Evolutionary conservation across 2,329 filamentous ascomycete genomes (phyloP).

Genomic region (Tolypocladium sp.): DNA sequence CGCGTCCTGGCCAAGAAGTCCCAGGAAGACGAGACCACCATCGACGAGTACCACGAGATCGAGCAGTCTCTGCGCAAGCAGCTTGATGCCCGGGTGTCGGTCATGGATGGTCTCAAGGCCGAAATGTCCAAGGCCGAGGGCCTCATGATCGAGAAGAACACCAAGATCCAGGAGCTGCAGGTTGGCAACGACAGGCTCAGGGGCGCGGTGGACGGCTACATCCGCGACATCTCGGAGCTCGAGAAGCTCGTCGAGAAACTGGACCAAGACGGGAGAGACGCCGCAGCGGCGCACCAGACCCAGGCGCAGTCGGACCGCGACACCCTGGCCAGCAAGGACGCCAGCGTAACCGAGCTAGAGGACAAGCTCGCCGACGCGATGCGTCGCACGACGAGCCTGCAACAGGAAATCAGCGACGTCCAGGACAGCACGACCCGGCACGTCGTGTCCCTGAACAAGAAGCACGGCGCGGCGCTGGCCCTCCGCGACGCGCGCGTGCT

Average conservation of each 20-base stretch:
- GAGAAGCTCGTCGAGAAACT: constrained; percentile 40
- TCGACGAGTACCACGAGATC: constrained; percentile 51
- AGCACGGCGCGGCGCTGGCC: constrained; percentile 38
- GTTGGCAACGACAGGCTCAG: constrained; percentile 39
- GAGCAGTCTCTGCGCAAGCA: constrained; percentile 48
- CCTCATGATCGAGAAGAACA: constrained; percentile 27
- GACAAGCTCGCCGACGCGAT: constrained; percentile 30
- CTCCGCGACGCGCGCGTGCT: constrained; percentile 39
- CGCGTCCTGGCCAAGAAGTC: constrained; percentile 36
- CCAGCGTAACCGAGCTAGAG: constrained; percentile 33
- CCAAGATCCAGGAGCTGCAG: constrained; percentile 36
- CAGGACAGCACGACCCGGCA: constrained; percentile 23
- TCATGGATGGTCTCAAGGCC: constrained; percentile 36
- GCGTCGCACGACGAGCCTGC: constrained; percentile 27
- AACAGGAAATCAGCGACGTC: constrained; percentile 25
- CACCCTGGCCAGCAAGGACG: constrained; percentile 25
- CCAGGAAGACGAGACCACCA: constrained; percentile 40
- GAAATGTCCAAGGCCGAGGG: constrained; percentile 27
- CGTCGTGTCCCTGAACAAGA: constrained; percentile 24
- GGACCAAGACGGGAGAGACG: constrained; percentile 28
- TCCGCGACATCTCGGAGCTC: constrained; percentile 43
- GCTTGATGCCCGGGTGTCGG: constrained; percentile 41
- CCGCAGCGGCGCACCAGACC: constrained; percentile 19
- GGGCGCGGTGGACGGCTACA: constrained; percentile 42
- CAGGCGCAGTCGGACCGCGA: constrained; percentile 23